Conservation (phyloP, 2,329 filamentous ascomycete species). For the Sclerotinia minor region DNA sequence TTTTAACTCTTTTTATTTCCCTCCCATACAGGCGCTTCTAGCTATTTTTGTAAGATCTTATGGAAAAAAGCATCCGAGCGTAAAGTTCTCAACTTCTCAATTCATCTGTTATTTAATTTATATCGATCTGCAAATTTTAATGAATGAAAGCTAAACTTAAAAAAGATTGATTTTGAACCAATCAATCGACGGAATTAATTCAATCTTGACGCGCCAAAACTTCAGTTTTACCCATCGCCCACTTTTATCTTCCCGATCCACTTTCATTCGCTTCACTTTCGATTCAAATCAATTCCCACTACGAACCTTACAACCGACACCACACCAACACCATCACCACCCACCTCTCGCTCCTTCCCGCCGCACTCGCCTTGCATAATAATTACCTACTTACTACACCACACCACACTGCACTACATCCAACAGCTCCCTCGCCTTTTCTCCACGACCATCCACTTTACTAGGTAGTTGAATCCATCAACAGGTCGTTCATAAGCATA, state of each 20-base stretch:
- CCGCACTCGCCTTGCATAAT: slow-evolving; percentile 1
- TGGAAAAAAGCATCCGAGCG: neutral
- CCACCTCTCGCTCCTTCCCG: slow-evolving; percentile 1
- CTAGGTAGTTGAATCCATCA: neutral
- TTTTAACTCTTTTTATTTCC: too few species aligned
- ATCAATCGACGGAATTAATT: neutral
- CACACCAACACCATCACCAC: too few species aligned
- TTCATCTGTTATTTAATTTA: neutral
- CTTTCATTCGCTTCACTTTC: neutral
- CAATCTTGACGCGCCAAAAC: slow-evolving; percentile 5
- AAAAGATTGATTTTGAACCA: neutral
- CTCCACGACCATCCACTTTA: neutral
- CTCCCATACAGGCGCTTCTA: too few species aligned
- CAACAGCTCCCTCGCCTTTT: neutral
- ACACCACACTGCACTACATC: neutral
- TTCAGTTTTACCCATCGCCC: neutral
- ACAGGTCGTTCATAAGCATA: neutral
- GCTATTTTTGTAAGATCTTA: too few species aligned
- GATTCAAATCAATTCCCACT: neutral
- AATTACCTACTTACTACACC: neutral
- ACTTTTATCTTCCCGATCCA: neutral
- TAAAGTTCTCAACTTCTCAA: neutral
- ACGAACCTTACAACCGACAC: neutral
- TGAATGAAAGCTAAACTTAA: neutral
- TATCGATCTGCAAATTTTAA: neutral